Evolutionary conservation across 208 protist genomes (phyloP).

Genomic region (Herpetomonas samuelpessoai): DNA sequence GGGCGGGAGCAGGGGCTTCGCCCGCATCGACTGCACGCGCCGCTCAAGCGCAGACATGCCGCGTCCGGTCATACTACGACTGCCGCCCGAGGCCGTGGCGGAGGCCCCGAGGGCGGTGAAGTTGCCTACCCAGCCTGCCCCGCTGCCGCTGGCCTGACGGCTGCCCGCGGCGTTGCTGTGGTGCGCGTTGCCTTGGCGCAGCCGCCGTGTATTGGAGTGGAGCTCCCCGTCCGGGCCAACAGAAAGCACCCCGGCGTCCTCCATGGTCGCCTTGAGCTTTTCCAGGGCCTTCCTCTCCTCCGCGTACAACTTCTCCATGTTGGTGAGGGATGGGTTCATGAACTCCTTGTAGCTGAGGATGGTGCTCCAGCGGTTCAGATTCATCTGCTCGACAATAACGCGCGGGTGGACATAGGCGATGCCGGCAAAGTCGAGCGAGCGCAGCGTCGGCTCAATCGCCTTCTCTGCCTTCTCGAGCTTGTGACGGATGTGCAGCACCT

Average conservation of each 20-base stretch:
- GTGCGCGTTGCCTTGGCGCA: neutral
- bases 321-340: conserved; percentile 28
- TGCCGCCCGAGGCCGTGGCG: too few species aligned
- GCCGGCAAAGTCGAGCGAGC: conserved; percentile 64
- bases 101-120: too few species aligned
- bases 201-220: conserved; percentile 3
- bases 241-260: conserved; percentile 8
- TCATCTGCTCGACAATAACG: conserved; percentile 79
- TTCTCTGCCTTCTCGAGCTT: conserved; percentile 62
- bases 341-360: conserved; percentile 77
- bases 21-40: conserved; percentile 48
- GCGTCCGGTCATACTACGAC: conserved; percentile 2
- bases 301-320: conserved; percentile 29
- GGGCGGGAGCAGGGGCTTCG: conserved; percentile 16
- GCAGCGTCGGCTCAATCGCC: conserved; percentile 71
- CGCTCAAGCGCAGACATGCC: conserved; percentile 40
- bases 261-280: conserved; percentile 10
- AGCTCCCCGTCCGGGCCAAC: conserved; percentile 1
- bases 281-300: conserved; percentile 29
- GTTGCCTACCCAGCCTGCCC: too few species aligned
- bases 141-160: neutral
- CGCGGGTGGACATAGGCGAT: conserved; percentile 74
- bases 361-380: conserved; percentile 75
- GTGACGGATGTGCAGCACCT: conserved; percentile 61
- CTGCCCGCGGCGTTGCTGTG: neutral